Evolutionary conservation across 805 yeast genomes (phyloP), one percentile per base, ranked within the genome.

Genomic region (Wickerhamiella nectarea): DNA sequence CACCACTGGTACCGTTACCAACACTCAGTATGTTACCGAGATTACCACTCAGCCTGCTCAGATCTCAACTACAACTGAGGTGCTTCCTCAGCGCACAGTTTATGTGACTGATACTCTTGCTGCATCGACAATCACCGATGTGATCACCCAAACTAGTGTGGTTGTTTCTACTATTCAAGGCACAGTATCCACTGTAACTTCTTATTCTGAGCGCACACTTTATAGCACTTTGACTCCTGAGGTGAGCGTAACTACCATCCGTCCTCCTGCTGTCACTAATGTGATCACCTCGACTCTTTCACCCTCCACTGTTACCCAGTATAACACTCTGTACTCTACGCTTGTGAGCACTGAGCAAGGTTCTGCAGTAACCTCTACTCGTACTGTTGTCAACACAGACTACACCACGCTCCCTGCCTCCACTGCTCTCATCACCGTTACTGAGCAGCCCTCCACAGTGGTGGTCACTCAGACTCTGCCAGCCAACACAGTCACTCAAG

Each of bases 41-140:
- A 17, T 6, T 26, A n/a, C 35, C n/a, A 38, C 41, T 7, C 25
- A 28, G 12, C 21, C 35, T 10, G 22, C 35, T 11, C 21, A 26
- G 17, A 19, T 24, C 12, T 11, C 29, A 3, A 21, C 20, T 14
- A 18, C 41, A 6, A 38, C 41, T 19, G 29, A 26, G 22, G 29
- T 33, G 12, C 18, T 33, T 4, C 17, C 41, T n/a, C 35, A 22
- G 12, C 25, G 10, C 19, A 38, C 41, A 19, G 22, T 26, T 25
- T 22, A 26, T 5, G 41, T 38, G 17, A 38, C 41, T 14, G 29
- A 33, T 4, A 38, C 41, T 15, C 4, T 38, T 15, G 24, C 19
- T 2, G 41, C 41, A 4, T 38, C 41, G 12, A 38, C 41, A 12
- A 19, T 38, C 26, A 38, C 41, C 18, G 21, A 38, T 15, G 14